A percentile compares a stretch with the other conserved stretches of the same genome.
Evolutionary conservation across 352 stramenopile genomes (phyloP).

Genomic region (Phytophthora colocasiae): DNA sequence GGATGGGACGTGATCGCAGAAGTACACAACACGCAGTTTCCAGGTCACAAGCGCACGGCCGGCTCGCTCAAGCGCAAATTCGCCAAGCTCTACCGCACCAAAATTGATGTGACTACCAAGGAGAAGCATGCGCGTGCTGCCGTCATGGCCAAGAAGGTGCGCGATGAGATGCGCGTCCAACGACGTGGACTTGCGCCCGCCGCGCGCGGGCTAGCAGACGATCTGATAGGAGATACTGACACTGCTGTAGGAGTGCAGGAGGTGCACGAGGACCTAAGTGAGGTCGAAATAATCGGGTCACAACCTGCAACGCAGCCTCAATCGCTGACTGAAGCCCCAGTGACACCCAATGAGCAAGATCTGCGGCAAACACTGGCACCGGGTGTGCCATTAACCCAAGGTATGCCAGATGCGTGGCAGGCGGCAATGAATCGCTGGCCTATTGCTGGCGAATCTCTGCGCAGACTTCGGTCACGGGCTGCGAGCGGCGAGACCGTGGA

Average conservation of each 20-base stretch:
- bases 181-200: constrained; percentile 20
- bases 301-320: constrained; percentile 16
- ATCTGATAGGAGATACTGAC: constrained; percentile 20
- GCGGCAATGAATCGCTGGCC: constrained; percentile 30
- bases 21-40: constrained; percentile 45
- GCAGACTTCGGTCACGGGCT: constrained; percentile 29
- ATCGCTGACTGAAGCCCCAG: constrained; percentile 18
- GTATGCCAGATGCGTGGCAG: constrained; percentile 39
- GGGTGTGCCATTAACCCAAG: constrained; percentile 23
- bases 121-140: constrained; percentile 36
- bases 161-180: constrained; percentile 44
- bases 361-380: constrained; percentile 30
- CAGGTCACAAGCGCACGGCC: constrained; percentile 39
- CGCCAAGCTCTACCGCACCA: constrained; percentile 44
- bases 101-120: constrained; percentile 26
- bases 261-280: constrained; percentile 27
- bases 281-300: constrained; percentile 32
- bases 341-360: constrained; percentile 32
- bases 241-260: constrained; percentile 16
- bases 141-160: constrained; percentile 38
- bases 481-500: constrained; percentile 24
- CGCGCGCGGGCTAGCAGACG: constrained; percentile 16
- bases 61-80: constrained; percentile 50
- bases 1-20: constrained; percentile 43
- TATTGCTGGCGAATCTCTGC: constrained; percentile 30